phyloP scores from a whole-genome alignment of 73 alveolate species.

The Blepharisma japonicum region DNA sequence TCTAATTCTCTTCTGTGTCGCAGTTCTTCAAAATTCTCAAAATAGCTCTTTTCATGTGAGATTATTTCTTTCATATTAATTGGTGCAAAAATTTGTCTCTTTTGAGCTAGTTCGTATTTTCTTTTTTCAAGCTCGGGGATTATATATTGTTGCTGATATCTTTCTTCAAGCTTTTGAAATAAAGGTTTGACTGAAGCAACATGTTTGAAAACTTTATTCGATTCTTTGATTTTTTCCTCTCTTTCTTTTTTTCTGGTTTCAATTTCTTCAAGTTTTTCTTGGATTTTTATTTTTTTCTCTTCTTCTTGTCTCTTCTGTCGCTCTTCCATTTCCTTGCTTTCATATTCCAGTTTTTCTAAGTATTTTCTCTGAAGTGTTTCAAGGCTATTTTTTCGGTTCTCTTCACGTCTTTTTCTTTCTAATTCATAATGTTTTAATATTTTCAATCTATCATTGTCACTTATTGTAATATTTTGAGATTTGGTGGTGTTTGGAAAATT shows the following conservation, averaged over 20 bases:
- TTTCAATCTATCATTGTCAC: too few relatives aligned
- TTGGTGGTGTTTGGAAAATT: too few relatives aligned
- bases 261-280: neutral
- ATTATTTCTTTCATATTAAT: neutral
- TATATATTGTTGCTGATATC: neutral
- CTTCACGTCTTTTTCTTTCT: too few relatives aligned
- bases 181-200: constrained; percentile 18
- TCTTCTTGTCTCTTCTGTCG: too few relatives aligned
- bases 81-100: constrained; percentile 6
- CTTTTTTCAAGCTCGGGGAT: constrained; percentile 22
- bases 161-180: constrained; percentile 2
- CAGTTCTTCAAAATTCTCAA: neutral
- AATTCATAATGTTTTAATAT: too few relatives aligned
- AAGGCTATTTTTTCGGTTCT: too few relatives aligned
- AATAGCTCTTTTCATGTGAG: neutral
- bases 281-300: too few relatives aligned
- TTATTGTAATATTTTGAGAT: too few relatives aligned
- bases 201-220: neutral
- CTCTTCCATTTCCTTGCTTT: too few relatives aligned
- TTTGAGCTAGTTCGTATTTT: constrained; percentile 14
- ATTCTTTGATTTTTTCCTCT: neutral
- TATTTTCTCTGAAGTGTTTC: too few relatives aligned
- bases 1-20: neutral
- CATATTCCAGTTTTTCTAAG: too few relatives aligned
- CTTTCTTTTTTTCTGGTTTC: neutral